These are phyloP conservation scores for Agarophyton chilense DNA, from an alignment of 23 red algal species.

Conservation along the genomic window DNA sequence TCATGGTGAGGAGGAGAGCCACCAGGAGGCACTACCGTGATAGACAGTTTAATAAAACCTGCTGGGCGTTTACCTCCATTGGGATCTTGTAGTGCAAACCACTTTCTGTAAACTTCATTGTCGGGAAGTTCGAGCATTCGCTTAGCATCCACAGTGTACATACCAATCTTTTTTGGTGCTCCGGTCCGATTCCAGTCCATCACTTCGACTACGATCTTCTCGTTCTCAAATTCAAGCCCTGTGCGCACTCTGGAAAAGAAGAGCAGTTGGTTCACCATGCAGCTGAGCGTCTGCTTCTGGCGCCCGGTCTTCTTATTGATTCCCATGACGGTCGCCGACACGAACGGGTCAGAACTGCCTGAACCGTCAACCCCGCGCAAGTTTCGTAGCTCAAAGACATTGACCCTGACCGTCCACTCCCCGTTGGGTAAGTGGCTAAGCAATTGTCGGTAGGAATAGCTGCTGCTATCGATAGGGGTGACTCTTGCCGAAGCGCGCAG, in stretches of 20 bases:
- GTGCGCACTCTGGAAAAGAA: constrained; percentile 73
- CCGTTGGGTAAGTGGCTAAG: constrained; percentile 69
- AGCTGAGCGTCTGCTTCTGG: constrained; percentile 69
- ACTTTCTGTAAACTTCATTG: constrained; percentile 72
- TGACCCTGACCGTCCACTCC: constrained; percentile 84
- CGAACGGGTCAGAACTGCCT: constrained; percentile 80
- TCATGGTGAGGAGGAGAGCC: constrained; percentile 61
- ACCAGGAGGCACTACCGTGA: constrained; percentile 78
- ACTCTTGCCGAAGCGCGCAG: constrained; percentile 52
- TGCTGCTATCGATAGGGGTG: constrained; percentile 66
- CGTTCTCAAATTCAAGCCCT: constrained; percentile 75
- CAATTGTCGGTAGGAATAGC: constrained; percentile 81
- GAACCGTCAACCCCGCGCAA: constrained; percentile 61
- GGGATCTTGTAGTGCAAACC: constrained; percentile 80
- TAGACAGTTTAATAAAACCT: constrained; percentile 85
- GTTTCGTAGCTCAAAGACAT: constrained; percentile 79
- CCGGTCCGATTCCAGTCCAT: constrained; percentile 79
- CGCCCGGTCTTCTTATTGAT: constrained; percentile 72
- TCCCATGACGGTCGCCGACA: constrained; percentile 56
- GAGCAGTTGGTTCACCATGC: constrained; percentile 84
- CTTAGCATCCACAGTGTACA: constrained; percentile 69
- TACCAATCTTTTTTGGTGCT: constrained; percentile 61
- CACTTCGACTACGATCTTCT: constrained; percentile 72
- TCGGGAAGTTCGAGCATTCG: constrained; percentile 64
- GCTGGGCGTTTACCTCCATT: constrained; percentile 64